Evolutionary conservation across 2,329 filamentous ascomycete genomes (phyloP).

Genomic region (Scopulariopsis brevicaulis): DNA sequence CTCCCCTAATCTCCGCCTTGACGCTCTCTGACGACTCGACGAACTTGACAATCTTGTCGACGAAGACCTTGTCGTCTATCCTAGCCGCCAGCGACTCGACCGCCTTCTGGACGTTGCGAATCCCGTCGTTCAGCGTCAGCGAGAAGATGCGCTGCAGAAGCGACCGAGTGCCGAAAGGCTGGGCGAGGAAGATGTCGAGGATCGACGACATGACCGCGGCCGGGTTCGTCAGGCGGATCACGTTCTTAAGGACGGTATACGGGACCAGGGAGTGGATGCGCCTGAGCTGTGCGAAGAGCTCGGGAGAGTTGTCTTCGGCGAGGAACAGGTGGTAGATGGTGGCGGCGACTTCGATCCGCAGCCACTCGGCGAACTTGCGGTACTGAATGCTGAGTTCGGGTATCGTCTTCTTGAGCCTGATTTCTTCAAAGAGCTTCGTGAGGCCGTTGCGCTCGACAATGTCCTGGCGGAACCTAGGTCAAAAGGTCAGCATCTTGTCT

Average conservation of each 20-base stretch:
- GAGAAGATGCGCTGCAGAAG: constrained; percentile 92
- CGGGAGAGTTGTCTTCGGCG: constrained; percentile 94
- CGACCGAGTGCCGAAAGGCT: constrained; percentile 83
- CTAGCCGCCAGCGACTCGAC: constrained; percentile 69
- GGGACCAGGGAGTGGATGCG: constrained; percentile 91
- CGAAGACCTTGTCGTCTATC: constrained; percentile 70
- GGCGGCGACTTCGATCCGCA: constrained; percentile 91
- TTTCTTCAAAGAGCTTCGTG: constrained; percentile 85
- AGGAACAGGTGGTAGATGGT: constrained; percentile 96
- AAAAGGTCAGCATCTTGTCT: not conserved
- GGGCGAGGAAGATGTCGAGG: constrained; percentile 88
- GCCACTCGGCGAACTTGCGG: constrained; percentile 96
- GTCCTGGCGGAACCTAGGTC: constrained; percentile 47
- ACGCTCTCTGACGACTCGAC: constrained; percentile 62
- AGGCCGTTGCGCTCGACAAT: constrained; percentile 69
- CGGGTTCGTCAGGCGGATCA: constrained; percentile 91
- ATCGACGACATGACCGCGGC: constrained; percentile 95
- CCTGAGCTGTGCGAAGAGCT: constrained; percentile 88
- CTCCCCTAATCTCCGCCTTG: constrained; percentile 62
- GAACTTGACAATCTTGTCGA: constrained; percentile 72
- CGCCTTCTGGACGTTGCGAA: constrained; percentile 72
- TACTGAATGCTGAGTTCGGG: constrained; percentile 87
- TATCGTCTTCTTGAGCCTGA: constrained; percentile 80
- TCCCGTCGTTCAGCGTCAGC: constrained; percentile 82
- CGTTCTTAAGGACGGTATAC: constrained; percentile 88